Percentiles rank a stretch among this genome's conserved stretches.
Evolutionary conservation across 2,329 filamentous ascomycete genomes (phyloP).

Genomic region (Xylariaceae sp.): DNA sequence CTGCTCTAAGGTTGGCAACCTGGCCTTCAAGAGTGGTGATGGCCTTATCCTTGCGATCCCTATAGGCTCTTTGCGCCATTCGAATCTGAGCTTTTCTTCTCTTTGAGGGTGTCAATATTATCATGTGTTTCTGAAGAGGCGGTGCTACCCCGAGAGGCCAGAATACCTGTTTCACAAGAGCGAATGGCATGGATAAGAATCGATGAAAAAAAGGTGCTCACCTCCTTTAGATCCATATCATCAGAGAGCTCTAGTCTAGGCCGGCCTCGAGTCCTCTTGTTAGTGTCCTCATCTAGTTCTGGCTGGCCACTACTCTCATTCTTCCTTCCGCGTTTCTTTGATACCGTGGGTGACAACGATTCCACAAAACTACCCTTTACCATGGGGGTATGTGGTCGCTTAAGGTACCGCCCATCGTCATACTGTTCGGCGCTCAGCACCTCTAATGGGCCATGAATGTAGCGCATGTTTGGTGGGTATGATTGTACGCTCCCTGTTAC

Average conservation of each 20-base stretch:
- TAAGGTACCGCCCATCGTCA: constrained; percentile 31
- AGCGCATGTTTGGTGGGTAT: constrained; percentile 22
- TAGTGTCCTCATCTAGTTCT: constrained; percentile 44
- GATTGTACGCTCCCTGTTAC: constrained; percentile 5
- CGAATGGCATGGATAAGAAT: too few relatives aligned
- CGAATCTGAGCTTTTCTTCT: constrained; percentile 83
- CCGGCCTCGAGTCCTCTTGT: constrained; percentile 65
- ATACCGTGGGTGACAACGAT: too few relatives aligned
- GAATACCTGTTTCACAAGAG: too few relatives aligned
- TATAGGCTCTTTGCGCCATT: constrained; percentile 79
- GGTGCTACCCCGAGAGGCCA: too few relatives aligned
- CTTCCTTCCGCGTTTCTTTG: constrained; percentile 35
- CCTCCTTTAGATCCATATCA: constrained; percentile 65
- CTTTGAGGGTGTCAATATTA: constrained; percentile 37
- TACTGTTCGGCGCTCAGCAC: constrained; percentile 47
- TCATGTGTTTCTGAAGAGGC: too few relatives aligned
- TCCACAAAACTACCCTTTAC: too few relatives aligned
- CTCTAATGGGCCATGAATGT: constrained; percentile 35
- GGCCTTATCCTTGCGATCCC: constrained; percentile 77
- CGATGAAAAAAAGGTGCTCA: constrained; percentile 13
- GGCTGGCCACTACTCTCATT: constrained; percentile 28
- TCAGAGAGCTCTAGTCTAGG: constrained; percentile 74
- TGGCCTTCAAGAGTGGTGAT: constrained; percentile 69
- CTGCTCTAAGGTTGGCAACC: constrained; percentile 64
- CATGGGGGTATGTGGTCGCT: too few relatives aligned